These are phyloP conservation scores for Ephemerocybe angulata DNA, from an alignment of 768 basidiomycete species.

Conservation along the genomic window DNA sequence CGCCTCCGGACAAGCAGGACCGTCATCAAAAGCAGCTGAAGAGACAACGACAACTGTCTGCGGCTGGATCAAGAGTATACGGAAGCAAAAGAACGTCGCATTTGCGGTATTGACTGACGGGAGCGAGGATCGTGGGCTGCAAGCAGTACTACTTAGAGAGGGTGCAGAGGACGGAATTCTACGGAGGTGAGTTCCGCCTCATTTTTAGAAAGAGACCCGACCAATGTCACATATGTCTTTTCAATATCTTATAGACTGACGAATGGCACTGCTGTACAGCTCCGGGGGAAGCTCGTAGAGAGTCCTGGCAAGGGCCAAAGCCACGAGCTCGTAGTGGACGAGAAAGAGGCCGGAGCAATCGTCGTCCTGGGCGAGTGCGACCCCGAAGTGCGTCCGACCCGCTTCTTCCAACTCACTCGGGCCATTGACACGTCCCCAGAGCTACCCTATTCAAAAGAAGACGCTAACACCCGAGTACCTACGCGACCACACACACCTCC, in stretches of 20 bases:
- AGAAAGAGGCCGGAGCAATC: conserved; percentile 26
- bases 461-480: conserved; percentile 73
- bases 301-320: conserved; percentile 45
- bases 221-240: no score
- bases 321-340: conserved; percentile 46
- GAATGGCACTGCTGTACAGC: conserved; percentile 38
- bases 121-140: conserved; percentile 63
- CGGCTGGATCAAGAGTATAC: conserved; percentile 85
- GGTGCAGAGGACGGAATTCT: conserved; percentile 23
- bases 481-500: conserved; percentile 84
- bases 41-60: conserved; percentile 40
- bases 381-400: conserved; percentile 33
- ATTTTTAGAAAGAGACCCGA: conserved; percentile 10
- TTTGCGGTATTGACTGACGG: conserved; percentile 86
- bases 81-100: conserved; percentile 83
- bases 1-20: no score
- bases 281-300: conserved; percentile 41
- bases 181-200: conserved; percentile 21
- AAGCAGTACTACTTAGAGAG: conserved; percentile 63
- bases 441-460: conserved; percentile 92
- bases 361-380: conserved; percentile 46
- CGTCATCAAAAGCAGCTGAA: background rate
- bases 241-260: conserved; percentile 39
- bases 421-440: conserved; percentile 34
- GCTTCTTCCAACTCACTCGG: background rate